Evolutionary conservation across 495 filamentous ascomycete genomes (phyloP), one percentile per base, ranked within the genome.

Genomic region (Aspergillus funiculosus): DNA sequence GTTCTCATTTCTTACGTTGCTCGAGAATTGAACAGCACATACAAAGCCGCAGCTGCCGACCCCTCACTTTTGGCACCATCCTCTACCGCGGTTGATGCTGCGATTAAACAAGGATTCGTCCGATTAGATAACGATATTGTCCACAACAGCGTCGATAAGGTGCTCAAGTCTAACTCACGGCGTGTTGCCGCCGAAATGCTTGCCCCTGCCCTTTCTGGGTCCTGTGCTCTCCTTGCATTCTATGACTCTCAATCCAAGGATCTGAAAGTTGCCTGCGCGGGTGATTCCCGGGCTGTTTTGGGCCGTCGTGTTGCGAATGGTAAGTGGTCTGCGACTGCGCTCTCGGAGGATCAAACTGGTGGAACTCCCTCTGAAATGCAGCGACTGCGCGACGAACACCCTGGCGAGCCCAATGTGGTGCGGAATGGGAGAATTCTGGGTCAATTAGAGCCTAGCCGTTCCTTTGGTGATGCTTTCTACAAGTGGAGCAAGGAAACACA

Each of bases 391-490:
- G 79, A 78, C 50, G 83, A 86, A 45, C 94, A 99, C 57, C 94
- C 94, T 2, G 83, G 81, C 27, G 94, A 99, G 61, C 79, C 83
- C 0, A 68, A 87, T 53, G 90, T 95, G 3, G 81, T 92, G 11
- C 72, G 78, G 2, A 89, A 92, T 51, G 94, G 94, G 0, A 83
- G 94, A 32, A 85, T 99, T 13, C 77, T 99, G 1, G 92, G 92
- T 10, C 84, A 87, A 26, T 71, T 99, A 13, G 92, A 97, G 61
- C 94, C 94, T 1, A 86, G 82, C 36, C 80, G 94, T 35, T 90
- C 94, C 0, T 99, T 99, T 55, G 94, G 94, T 24, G 94, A 99
- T 62, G 89, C 94, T 0, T 79, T 80, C 55, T 99, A 97, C 73
- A 99, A 99, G 64, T 99, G 94, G 94, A 85, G 74, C 32, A 73